Evolutionary conservation across 192 early-diverging fungal genomes (phyloP), one percentile per base, ranked within the genome.

Genomic region (Backusella tuberculispora): DNA sequence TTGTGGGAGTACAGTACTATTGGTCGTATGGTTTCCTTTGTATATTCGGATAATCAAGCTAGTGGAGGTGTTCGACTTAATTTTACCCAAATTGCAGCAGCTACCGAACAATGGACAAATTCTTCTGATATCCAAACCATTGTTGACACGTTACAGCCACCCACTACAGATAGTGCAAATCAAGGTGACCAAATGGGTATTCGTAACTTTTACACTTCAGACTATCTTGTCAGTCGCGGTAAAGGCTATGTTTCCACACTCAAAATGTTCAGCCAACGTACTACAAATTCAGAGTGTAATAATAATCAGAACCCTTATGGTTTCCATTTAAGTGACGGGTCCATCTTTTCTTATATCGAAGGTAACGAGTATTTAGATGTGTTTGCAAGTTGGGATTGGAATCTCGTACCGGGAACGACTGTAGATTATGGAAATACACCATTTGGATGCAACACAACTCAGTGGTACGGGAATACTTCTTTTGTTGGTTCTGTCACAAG

Each of bases 351-450:
- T 3, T 79, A 79, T 17, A 56, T 74, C 10, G 38, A 66, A 0
- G 78, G 78, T 0, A 56, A 79, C 13, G 78, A 79, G 15, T 79
- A 79, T 13, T 24, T 72, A 6, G 78, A 79, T 47, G 67, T 79
- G 0, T 79, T 79, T 68, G 66, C 78, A 17, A 44, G 53, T 4
- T 79, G 73, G 78, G 74, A 79, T 38, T 79, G 78, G 78, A 41
- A 79, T 45, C 48, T 79, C 0, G 46, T 79, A 2, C 78, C 78
- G 21, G 78, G 78, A 5, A 75, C 74, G 0, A 79, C 78, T 1
- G 78, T 71, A 0, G 78, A 72, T 45, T 74, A 74, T 71, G 74
- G 74, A 7, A 69, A 43, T 0, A 65, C 72, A 3, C 48, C 63
- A 3, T 60, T 79, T 56, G 72, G n/a, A 40, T 79, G 78, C 41